Conservation (phyloP, 805 yeast species). For the Maudiozyma barnettii region DNA sequence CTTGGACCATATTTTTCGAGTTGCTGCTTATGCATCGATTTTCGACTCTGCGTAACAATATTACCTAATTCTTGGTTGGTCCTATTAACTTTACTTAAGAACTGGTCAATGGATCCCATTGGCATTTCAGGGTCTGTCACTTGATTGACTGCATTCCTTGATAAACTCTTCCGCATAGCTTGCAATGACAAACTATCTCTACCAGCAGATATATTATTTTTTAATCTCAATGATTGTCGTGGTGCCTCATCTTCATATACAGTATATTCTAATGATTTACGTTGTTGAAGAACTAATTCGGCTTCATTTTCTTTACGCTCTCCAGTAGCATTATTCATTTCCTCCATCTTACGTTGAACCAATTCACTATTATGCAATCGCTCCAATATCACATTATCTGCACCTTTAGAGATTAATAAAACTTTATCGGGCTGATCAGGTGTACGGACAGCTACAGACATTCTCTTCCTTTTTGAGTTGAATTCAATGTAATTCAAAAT, state of each 20-base stretch:
- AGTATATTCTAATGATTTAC: conserved; percentile 36
- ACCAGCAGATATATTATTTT: conserved; percentile 20
- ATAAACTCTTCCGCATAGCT: conserved; percentile 25
- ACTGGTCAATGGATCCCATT: conserved; percentile 41
- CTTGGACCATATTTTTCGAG: conserved; percentile 39
- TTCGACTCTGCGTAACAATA: conserved; percentile 43
- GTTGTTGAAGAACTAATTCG: conserved; percentile 52
- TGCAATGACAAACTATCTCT: conserved; percentile 24
- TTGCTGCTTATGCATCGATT: conserved; percentile 53
- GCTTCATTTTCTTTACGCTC: conserved; percentile 74
- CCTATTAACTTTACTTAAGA: conserved; percentile 34
- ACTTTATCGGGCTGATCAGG: conserved; percentile 57
- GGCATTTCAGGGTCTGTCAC: conserved; percentile 21
- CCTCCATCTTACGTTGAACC: conserved; percentile 57
- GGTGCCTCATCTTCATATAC: conserved; percentile 15
- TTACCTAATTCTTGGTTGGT: conserved; percentile 45
- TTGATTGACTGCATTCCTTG: conserved; percentile 6
- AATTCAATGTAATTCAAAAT: conserved; percentile 79
- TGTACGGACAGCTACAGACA: conserved; percentile 76
- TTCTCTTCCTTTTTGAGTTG: conserved; percentile 78
- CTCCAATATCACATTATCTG: conserved; percentile 83
- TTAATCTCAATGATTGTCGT: conserved; percentile 27
- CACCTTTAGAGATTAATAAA: conserved; percentile 85
- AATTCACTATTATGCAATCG: conserved; percentile 48
- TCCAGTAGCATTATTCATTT: conserved; percentile 46